Evolutionary conservation across 306 rosid genomes (phyloP).

Genomic region (Begonia peltatifolia): DNA sequence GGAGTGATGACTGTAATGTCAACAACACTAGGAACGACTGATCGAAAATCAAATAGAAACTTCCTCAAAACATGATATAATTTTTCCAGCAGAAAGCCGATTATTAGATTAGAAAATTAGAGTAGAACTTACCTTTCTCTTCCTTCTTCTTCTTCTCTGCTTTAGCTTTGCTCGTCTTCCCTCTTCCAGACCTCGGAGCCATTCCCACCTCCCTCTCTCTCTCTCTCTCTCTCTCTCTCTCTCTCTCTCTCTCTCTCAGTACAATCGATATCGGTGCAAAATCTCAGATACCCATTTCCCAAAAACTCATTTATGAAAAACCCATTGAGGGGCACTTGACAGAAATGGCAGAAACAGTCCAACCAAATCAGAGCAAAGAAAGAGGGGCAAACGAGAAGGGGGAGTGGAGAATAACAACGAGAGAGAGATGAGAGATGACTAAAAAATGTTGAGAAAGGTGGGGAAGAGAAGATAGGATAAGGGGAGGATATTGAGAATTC

Average conservation of each 20-base stretch:
- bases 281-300: constrained; percentile 9
- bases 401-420: background rate
- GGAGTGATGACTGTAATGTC: constrained; percentile 66
- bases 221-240: constrained; percentile 3
- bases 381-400: background rate
- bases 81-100: background rate
- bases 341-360: background rate
- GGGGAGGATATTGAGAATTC: constrained; percentile 19
- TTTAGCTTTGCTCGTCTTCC: constrained; percentile 60
- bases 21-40: constrained; percentile 59
- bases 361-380: constrained; percentile 1
- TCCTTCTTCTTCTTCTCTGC: constrained; percentile 88
- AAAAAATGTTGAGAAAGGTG: constrained; percentile 3
- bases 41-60: constrained; percentile 4
- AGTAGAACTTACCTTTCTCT: constrained; percentile 52
- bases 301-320: background rate
- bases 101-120: too few species aligned
- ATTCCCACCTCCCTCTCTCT: constrained; percentile 12
- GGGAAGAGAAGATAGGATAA: constrained; percentile 72
- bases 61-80: background rate
- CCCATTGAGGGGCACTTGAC: background rate
- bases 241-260: background rate
- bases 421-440: constrained; percentile 3
- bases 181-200: constrained; percentile 87
- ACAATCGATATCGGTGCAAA: background rate